Base-by-base conservation (phyloP, 768 basidiomycete species). In the Mycena olivaceomarginata region DNA sequence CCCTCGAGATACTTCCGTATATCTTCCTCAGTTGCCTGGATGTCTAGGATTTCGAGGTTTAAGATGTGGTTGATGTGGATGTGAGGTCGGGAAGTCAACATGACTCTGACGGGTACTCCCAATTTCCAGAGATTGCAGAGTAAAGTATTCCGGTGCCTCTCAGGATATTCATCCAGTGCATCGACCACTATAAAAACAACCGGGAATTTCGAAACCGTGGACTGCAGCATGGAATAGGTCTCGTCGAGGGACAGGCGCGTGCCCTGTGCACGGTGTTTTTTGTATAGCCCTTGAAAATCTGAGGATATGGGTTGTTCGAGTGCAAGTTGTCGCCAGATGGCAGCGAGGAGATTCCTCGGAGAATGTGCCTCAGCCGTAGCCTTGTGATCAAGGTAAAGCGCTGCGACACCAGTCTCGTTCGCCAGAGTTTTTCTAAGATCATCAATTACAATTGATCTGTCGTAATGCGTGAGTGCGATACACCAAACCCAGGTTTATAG, bases 61-160 rank as follows among this genome's bases (percentile, higher is more conserved):
- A 11, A 41, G 18, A 60, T 60, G 46, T 51, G 65, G 65, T 67
- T 25, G 65, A 67, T 67, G 25, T 39, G 25, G 18, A 67, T 31
- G 65, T 67, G 65, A 67, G 65, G 22, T 51, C 63, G 65, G 22
- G 65, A 67, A 67, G 65, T 67, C 22, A 67, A 51, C 65, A 67
- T 67, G 13, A 51, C 16, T 37, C 46, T 16, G 18, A 67, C 46
- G 25, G 65, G 2, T 48, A 25, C 5, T 51, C 48, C 65, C 65
- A 67, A 67, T 31, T 51, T 31, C 45, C 25, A 67, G 25, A 67
- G 65, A 67, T 51, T 5, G 11, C 25, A 46, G 11, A 67, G 65
- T 20, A 67, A 18, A 48, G 65, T 46, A 48, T 67, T 20, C 65
- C 65, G 65, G 45, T 48, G 2, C 18, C 18, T 46, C 65, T 60